Percentiles rank a stretch among this genome's conserved stretches.
These are phyloP conservation scores for Microbotryomycetes sp. DNA, from an alignment of 1,284 basidiomycete genomes.

Conservation along the genomic window DNA sequence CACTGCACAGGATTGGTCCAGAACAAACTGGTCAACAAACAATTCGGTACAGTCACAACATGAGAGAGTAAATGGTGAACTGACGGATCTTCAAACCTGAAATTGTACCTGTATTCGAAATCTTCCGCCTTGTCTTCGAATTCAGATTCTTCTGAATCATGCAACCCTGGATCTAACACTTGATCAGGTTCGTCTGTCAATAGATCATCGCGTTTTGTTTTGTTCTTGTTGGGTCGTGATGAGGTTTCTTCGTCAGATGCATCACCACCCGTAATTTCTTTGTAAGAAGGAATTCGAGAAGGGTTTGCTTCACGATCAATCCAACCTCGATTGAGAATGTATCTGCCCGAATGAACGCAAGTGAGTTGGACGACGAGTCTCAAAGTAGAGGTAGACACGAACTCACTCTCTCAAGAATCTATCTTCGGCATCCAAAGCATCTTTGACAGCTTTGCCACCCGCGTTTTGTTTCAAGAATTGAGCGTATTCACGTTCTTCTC, in stretches of 20 bases:
- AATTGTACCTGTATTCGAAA: constrained; percentile 82
- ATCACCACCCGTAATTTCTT: constrained; percentile 56
- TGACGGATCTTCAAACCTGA: constrained; percentile 86
- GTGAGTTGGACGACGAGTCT: too few species aligned
- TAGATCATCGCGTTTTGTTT: background rate
- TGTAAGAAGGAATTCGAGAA: constrained; percentile 67
- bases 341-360: too few species aligned
- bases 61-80: constrained; percentile 40
- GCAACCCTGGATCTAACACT: constrained; percentile 15
- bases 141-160: constrained; percentile 39
- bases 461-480: constrained; percentile 30
- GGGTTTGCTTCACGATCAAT: constrained; percentile 60
- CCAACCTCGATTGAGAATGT: constrained; percentile 92
- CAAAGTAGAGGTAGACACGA: background rate
- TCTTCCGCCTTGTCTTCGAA: constrained; percentile 65
- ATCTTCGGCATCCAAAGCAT: constrained; percentile 41
- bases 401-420: constrained; percentile 86
- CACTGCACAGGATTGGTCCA: constrained; percentile 46
- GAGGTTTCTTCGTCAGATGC: background rate
- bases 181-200: constrained; percentile 8
- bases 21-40: background rate
- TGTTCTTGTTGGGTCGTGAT: constrained; percentile 19
- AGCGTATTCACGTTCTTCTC: constrained; percentile 59
- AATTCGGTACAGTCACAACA: background rate
- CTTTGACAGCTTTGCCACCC: constrained; percentile 27